Base-by-base conservation (phyloP, 176 grass and related monocot genomes). In the Carex cristatella region DNA sequence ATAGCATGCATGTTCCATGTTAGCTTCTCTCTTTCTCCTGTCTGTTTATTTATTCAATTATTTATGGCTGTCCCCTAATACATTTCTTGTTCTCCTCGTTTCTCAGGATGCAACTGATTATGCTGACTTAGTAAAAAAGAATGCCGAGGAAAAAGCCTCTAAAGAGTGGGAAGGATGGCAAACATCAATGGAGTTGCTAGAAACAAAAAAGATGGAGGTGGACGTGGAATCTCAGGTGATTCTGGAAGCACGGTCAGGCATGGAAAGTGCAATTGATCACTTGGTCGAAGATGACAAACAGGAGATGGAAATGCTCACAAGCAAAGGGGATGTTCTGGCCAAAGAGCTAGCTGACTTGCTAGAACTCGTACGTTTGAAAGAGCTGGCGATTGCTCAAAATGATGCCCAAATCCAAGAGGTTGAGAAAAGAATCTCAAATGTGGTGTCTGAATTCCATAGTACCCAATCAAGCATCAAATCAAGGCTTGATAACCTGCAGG, bases 361-460 rank as follows among this genome's bases (percentile, higher is more conserved):
- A 64, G 86, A 92, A 88, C 83, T 99, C 69, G 90, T 99, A 53
- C 91, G 85, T 54, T 78, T 94, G 85, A 99, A 98, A 88, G 88
- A 99, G 85, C 87, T 87, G 59, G 93, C 95, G 81, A 99, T 99
- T 87, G 83, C 90, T 87, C 88, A 95, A 85, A 99, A 99, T 87
- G 91, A 95, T 84, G 76, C 85, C 69, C 85, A 32, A 81, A 94
- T 94, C 67, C 86, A 89, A 74, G 84, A 94, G 58, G 91, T 99
- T 84, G 91, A 99, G 80, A 86, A 86, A 85, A 91, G 87, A 79
- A 95, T 99, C 19, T 90, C 85, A 60, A 15, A 54, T 1, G 90
- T 89, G 51, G 88, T 88, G 57, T 90, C 91, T 58, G 81, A 71
- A 87, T 99, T 94, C 71, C 85, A 94, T 85, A 87, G 70, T 27